Conservation (phyloP, 352 stramenopile genomes). For the Paralagenidium karlingii region DNA sequence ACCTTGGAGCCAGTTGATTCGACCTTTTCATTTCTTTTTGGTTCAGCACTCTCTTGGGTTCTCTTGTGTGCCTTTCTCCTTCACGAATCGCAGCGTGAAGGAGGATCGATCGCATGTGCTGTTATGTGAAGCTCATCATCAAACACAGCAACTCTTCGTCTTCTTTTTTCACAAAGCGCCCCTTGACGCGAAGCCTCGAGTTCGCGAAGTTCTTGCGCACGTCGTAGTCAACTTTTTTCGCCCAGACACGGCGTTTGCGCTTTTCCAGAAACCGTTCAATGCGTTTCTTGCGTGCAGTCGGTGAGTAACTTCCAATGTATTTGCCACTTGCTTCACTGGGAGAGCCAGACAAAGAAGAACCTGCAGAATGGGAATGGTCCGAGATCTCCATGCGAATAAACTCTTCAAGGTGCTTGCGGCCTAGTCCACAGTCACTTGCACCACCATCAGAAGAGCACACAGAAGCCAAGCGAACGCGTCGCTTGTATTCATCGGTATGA, state of each 20-base stretch:
- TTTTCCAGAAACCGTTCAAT: conserved; percentile 89
- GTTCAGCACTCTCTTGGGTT: too few species aligned
- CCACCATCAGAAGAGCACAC: conserved; percentile 61
- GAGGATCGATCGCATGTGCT: too few species aligned
- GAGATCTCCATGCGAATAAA: conserved; percentile 79
- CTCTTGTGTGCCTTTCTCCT: too few species aligned
- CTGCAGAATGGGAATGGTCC: conserved; percentile 35
- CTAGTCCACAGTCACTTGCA: conserved; percentile 58
- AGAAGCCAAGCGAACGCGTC: conserved; percentile 48
- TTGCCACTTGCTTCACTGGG: conserved; percentile 17
- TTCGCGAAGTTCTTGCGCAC: conserved; percentile 99
- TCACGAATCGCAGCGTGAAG: too few species aligned
- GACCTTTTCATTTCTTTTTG: too few species aligned
- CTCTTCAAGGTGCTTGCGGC: conserved; percentile 58
- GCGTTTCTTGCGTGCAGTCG: conserved; percentile 67
- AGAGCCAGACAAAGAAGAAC: conserved; percentile 5
- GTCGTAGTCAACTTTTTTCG: conserved; percentile 98
- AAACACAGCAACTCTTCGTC: conserved; percentile 88
- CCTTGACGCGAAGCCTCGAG: conserved; percentile 94
- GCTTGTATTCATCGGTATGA: conserved; percentile 46
- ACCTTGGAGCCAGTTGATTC: too few species aligned
- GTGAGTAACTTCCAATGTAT: conserved; percentile 84
- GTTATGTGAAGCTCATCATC: conserved; percentile 70
- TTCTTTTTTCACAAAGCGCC: conserved; percentile 98
- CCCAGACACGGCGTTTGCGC: conserved; percentile 88